Evolutionary conservation across 306 rosid genomes (phyloP).

Genomic region (Vicia sativa): DNA sequence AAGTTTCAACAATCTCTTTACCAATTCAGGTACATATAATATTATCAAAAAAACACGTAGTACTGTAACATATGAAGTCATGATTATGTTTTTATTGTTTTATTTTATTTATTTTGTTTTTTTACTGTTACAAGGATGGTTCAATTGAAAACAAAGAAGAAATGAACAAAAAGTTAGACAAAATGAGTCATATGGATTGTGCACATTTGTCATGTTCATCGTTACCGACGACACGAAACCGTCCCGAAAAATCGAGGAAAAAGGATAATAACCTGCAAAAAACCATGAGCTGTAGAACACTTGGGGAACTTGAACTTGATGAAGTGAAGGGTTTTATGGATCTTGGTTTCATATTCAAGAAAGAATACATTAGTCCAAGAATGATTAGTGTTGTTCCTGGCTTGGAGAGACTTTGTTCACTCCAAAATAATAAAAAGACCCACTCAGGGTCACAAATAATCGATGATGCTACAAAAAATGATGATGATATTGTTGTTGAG

Average conservation of each 20-base stretch:
- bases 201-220: conserved; percentile 55
- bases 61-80: neutral
- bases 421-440: neutral
- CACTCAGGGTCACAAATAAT: neutral
- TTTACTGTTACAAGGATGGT: conserved; percentile 39
- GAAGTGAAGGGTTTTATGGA: conserved; percentile 90
- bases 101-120: neutral
- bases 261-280: conserved; percentile 48
- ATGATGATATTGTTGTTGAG: neutral
- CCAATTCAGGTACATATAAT: conserved; percentile 49
- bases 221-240: conserved; percentile 43
- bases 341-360: conserved; percentile 72
- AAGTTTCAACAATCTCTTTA: conserved; percentile 36
- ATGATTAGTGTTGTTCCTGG: conserved; percentile 79
- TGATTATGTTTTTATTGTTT: neutral
- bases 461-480: neutral
- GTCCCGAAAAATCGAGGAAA: conserved; percentile 23
- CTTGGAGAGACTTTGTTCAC: conserved; percentile 55
- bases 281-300: conserved; percentile 65
- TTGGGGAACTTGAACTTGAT: conserved; percentile 78
- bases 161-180: conserved; percentile 31
- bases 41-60: neutral
- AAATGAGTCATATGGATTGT: conserved; percentile 36
- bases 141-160: conserved; percentile 43
- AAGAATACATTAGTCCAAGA: conserved; percentile 58